These are phyloP conservation scores for Blastomyces parvus DNA, from an alignment of 2,329 filamentous ascomycete species.

Conservation along the genomic window DNA sequence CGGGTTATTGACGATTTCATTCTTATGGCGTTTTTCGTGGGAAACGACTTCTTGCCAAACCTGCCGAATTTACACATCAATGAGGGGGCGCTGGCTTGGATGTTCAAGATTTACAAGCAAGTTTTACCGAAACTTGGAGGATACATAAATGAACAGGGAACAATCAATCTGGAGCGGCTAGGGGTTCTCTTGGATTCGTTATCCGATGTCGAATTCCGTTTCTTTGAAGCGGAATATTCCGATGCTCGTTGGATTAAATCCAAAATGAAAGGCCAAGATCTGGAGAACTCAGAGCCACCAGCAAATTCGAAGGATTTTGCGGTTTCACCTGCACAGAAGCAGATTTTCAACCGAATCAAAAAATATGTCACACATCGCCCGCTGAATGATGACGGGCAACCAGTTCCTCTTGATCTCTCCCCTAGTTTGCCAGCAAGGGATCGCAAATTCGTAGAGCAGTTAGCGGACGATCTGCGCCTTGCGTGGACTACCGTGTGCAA, in stretches of 20 bases:
- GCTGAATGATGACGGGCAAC: conserved; percentile 37
- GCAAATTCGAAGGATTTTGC: conserved; percentile 55
- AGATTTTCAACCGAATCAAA: conserved; percentile 72
- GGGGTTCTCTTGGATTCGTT: conserved; percentile 71
- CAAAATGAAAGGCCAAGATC: conserved; percentile 60
- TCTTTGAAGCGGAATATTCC: conserved; percentile 82
- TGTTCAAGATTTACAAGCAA: conserved; percentile 95
- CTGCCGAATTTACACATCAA: conserved; percentile 95
- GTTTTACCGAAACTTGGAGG: conserved; percentile 78
- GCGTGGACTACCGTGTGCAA: conserved; percentile 56
- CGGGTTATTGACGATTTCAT: conserved; percentile 98
- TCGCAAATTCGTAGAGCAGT: conserved; percentile 83
- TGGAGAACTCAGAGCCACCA: conserved; percentile 52
- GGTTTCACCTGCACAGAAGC: conserved; percentile 70
- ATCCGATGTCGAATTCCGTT: conserved; percentile 78
- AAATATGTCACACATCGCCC: conserved; percentile 67
- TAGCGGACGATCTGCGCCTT: conserved; percentile 60
- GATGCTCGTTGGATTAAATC: conserved; percentile 88
- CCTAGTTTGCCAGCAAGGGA: conserved; percentile 67
- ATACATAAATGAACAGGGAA: conserved; percentile 92
- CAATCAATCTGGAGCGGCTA: conserved; percentile 77
- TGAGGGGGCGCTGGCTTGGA: conserved; percentile 88
- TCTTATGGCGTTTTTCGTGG: conserved; percentile 98
- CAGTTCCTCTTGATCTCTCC: conserved; percentile 60
- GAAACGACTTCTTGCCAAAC: conserved; percentile 97